Evolutionary conservation across 495 filamentous ascomycete genomes (phyloP).

Genomic region (Lophium mytilinum): DNA sequence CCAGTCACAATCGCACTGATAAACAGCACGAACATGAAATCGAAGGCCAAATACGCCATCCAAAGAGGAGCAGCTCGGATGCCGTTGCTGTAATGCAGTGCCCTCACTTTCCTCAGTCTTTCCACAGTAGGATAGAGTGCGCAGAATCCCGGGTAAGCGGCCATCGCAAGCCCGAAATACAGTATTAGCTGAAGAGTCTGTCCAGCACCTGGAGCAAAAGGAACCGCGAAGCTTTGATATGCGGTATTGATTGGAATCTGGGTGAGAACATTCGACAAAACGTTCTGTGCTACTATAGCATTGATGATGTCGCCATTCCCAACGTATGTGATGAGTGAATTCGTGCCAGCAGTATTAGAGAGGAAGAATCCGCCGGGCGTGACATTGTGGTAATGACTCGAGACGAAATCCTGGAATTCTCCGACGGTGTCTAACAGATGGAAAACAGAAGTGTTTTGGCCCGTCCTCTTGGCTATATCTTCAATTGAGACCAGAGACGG

Average conservation of each 20-base stretch:
- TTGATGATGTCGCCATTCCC: slow-evolving; percentile 44
- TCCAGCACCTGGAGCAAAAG: slow-evolving; percentile 54
- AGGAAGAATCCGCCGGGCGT: slow-evolving; percentile 72
- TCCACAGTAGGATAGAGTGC: slow-evolving; percentile 78
- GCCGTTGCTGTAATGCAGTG: slow-evolving; percentile 60
- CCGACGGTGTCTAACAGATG: slow-evolving; percentile 54
- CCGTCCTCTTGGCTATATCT: slow-evolving; percentile 5
- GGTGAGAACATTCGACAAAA: slow-evolving; percentile 55
- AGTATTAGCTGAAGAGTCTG: slow-evolving; percentile 69
- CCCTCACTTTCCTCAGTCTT: slow-evolving; percentile 64
- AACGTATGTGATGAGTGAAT: slow-evolving; percentile 55
- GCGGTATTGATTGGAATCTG: slow-evolving; percentile 58
- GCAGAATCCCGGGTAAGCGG: slow-evolving; percentile 75
- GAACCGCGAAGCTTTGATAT: slow-evolving; percentile 62
- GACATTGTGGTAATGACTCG: slow-evolving; percentile 52
- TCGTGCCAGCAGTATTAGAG: slow-evolving; percentile 38
- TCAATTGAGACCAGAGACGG: slow-evolving; percentile 16
- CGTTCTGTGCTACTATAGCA: slow-evolving; percentile 61
- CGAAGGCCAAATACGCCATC: slow-evolving; percentile 67
- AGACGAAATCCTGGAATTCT: slow-evolving; percentile 61
- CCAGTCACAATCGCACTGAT: slow-evolving; percentile 54
- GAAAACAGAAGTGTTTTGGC: slow-evolving; percentile 27
- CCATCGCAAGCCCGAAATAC: slow-evolving; percentile 70
- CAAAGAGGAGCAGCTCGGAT: slow-evolving; percentile 67
- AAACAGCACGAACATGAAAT: slow-evolving; percentile 63